Percentiles rank a stretch among this genome's conserved stretches.
Evolutionary conservation across 768 basidiomycete genomes (phyloP).

Genomic region (Galerina marginata): DNA sequence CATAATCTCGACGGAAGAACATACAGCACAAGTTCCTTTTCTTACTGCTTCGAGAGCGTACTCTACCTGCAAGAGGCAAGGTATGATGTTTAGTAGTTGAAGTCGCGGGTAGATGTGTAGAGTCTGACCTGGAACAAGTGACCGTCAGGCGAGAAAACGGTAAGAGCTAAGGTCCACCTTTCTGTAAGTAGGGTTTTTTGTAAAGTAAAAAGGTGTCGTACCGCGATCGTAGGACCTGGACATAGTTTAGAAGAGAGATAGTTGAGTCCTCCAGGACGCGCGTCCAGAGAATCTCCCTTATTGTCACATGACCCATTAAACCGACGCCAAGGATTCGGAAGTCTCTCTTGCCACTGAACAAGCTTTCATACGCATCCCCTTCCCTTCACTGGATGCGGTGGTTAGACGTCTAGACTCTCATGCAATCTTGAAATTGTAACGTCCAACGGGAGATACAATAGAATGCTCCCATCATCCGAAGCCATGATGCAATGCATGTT

Average conservation of each 20-base stretch:
- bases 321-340: neutral
- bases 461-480: too few species aligned
- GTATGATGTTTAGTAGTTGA: slow-evolving; percentile 19
- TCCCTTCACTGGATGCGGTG: too few species aligned
- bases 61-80: slow-evolving; percentile 73
- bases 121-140: slow-evolving; percentile 90
- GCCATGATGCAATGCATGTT: slow-evolving; percentile 48
- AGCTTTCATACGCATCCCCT: too few species aligned
- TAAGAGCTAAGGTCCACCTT: slow-evolving; percentile 67
- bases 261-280: slow-evolving; percentile 47
- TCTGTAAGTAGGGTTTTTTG: neutral
- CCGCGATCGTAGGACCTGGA: slow-evolving; percentile 98
- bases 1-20: slow-evolving; percentile 21
- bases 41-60: slow-evolving; percentile 98
- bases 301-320: slow-evolving; percentile 28
- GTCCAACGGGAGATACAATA: too few species aligned
- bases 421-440: neutral
- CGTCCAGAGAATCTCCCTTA: slow-evolving; percentile 44
- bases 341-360: too few species aligned
- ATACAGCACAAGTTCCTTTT: slow-evolving; percentile 95
- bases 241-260: slow-evolving; percentile 50
- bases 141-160: slow-evolving; percentile 98
- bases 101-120: slow-evolving; percentile 7
- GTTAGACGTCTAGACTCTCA: neutral
- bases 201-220: slow-evolving; percentile 30